A percentile compares a stretch with the other conserved stretches of the same genome.
These are phyloP conservation scores for Tolypocladium nubicola DNA, from an alignment of 2,329 filamentous ascomycete genomes.

Conservation along the genomic window DNA sequence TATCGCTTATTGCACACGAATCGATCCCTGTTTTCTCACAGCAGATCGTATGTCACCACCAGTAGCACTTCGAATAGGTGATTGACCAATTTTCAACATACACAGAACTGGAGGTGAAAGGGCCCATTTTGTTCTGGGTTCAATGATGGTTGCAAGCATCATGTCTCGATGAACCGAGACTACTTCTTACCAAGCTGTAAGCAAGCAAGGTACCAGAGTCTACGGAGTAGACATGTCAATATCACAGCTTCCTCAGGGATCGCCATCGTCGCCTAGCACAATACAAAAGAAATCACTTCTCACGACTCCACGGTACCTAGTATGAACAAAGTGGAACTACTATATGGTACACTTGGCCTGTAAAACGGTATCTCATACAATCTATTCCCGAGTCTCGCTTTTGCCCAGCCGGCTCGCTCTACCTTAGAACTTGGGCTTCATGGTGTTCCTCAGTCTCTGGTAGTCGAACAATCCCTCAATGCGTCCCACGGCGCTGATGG, in stretches of 20 bases:
- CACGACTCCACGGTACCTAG: slow-evolving; percentile 20
- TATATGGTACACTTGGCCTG: slow-evolving; percentile 46
- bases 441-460: slow-evolving; percentile 69
- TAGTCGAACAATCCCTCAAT: slow-evolving; percentile 83
- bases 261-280: neutral
- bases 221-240: too few relatives aligned
- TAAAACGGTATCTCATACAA: slow-evolving; percentile 43
- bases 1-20: neutral
- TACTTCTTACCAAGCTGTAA: too few relatives aligned
- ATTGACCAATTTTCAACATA: too few relatives aligned
- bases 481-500: slow-evolving; percentile 83
- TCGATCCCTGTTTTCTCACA: neutral
- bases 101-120: too few relatives aligned
- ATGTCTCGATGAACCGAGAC: neutral
- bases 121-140: too few relatives aligned
- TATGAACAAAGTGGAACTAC: slow-evolving; percentile 25
- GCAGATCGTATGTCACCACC: too few relatives aligned
- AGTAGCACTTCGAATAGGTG: too few relatives aligned
- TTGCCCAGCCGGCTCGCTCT: slow-evolving; percentile 17
- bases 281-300: slow-evolving; percentile 10
- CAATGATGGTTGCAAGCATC: neutral
- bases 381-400: slow-evolving; percentile 37
- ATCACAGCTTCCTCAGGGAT: neutral
- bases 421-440: slow-evolving; percentile 65
- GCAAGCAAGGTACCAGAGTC: too few relatives aligned